Evolutionary conservation across 2,329 filamentous ascomycete genomes (phyloP), one percentile per base, ranked within the genome.

Genomic region (Cadophora sp.): DNA sequence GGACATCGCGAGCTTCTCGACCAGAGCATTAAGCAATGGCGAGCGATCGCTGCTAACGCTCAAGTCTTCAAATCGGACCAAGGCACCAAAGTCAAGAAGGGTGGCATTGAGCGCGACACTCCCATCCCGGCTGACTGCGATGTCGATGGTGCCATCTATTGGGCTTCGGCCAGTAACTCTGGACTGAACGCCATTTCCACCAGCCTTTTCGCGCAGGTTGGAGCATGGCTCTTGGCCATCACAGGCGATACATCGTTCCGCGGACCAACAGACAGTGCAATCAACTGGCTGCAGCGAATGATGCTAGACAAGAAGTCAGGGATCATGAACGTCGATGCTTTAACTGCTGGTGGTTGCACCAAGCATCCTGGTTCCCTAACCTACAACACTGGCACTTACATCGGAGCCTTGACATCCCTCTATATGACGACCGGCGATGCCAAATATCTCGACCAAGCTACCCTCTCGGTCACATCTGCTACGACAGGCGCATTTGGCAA

Each of bases 311-410:
- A 43, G 30, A 56, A 60, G 20, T 60, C 62, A 1, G 59, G 58
- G 7, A 59, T 69, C 18, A 62, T 70, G 53, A 58, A 55, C 2
- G 36, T 62, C 33, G 68, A 70, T 62, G 33, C 47, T 18, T 22
- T 66, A 11, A 50, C 41, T 2, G 22, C 56, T 20, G 58, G 53
- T 13, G 50, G 55, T 13, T 70, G 68, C 64, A 33, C 43, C 22
- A 55, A 59, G 14, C 22, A 56, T 13, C 41, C 43, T 13, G 66
- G 67, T 7, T 53, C 64, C 2, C 63, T 65, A 16, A 70, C 66
- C 39, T 70, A 70, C 64, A 69, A 70, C 24, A 70, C 68, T 16
- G 68, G 66, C 18, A 64, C 67, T 8, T 70, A 69, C 53, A 66
- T 70, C 50, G 68, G 66, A 7, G 64, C 66, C 14, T 45, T 70